Base-by-base conservation (phyloP, 306 rosid genomes). In the Phaseolus lunatus region DNA sequence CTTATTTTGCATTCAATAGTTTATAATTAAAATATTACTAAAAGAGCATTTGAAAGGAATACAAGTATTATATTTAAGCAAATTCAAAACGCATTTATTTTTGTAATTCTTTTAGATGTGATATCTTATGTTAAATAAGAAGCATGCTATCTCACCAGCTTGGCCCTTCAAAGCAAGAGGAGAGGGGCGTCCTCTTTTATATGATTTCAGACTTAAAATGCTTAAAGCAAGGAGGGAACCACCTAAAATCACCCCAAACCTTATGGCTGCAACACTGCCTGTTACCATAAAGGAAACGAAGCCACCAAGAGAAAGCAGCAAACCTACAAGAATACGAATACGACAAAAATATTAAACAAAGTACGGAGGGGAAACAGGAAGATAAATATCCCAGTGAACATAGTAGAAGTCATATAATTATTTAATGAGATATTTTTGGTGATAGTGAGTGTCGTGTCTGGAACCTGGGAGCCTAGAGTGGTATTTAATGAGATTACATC, bases 211-310 rank as follows among this genome's bases (percentile, higher is more conserved):
- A 83, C 98, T 96, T 59, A 78, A 83, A 84, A 92, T 49, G 81
- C 99, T 91, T 47, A 93, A 78, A 68, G 85, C 85, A 85, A 93
- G 72, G 78, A 93, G 92, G 76, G 82, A 47, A 77, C 90, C 93
- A 57, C 99, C 99, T 48, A 93, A 87, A 80, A 96, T 93, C 81
- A 90, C 77, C 80, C 99, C 99, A 81, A 96, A 96, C 86, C 99
- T 89, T 83, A 96, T 78, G 58, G 93, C 97, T 76, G 89, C 68
- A 66, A 41, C 23, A 80, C 91, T 93, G 81, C 99, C 98, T 0
- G 94, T 93, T 76, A 87, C 50, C 98, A 93, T 88, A 85, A 96
- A 96, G 91, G 86, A 69, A 67, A 96, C 91, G 73, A 96, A 93
- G 78, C 99, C 98, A 76, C 97, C 99, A 45, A 88, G 63, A 78